phyloP scores from a whole-genome alignment of 1,284 basidiomycete genomes.

The Xerocomus alliaceus region DNA sequence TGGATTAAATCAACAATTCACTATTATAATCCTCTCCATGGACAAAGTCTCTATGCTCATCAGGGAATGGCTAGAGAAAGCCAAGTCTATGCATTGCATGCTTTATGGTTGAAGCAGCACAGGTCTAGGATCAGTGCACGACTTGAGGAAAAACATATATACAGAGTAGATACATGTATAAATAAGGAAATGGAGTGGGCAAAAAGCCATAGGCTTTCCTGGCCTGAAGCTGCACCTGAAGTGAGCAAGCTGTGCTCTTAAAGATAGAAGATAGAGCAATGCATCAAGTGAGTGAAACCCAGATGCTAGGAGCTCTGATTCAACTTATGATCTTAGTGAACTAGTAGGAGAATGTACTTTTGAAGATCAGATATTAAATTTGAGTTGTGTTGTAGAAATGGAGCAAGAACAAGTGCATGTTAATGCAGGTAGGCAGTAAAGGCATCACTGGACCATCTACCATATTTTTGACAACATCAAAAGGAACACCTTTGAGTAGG shows the following conservation, averaged over 20 bases:
- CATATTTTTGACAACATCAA: neutral
- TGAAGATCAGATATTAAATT: neutral
- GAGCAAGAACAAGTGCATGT: neutral
- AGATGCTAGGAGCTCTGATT: neutral
- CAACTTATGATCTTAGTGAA: neutral
- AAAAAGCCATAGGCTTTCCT: conserved; percentile 10
- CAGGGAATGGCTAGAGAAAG: too few species aligned
- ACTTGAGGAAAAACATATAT: too few species aligned
- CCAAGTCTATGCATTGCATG: too few species aligned
- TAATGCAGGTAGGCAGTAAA: neutral
- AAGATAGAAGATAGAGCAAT: neutral
- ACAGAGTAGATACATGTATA: too few species aligned
- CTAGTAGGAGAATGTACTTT: neutral
- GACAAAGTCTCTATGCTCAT: too few species aligned
- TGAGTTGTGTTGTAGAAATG: neutral
- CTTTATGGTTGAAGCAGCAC: too few species aligned
- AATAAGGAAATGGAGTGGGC: too few species aligned
- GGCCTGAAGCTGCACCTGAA: neutral
- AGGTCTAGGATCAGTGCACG: too few species aligned
- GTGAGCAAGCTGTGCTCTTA: conserved; percentile 1
- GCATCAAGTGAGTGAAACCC: neutral
- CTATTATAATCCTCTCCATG: too few species aligned
- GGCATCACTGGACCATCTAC: neutral
- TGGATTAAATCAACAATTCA: too few species aligned
- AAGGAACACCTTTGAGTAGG: neutral